These are phyloP conservation scores for Laetiporus sulphureus DNA, from an alignment of 1,284 basidiomycete genomes.

Conservation along the genomic window DNA sequence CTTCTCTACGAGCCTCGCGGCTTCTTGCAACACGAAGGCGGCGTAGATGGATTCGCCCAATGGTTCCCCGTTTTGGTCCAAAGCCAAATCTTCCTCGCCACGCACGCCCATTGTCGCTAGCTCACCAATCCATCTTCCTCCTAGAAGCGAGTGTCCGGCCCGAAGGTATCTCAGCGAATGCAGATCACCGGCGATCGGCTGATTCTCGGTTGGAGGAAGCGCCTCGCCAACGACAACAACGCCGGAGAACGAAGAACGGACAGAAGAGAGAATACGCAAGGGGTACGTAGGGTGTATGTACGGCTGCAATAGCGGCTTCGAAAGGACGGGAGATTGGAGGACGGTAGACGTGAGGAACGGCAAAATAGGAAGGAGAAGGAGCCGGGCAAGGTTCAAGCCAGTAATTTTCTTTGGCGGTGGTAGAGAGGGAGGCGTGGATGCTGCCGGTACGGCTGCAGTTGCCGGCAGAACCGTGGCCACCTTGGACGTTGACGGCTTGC, in stretches of 20 bases:
- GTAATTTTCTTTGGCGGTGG: constrained; percentile 5
- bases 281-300: constrained; percentile 48
- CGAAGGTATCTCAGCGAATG: constrained; percentile 75
- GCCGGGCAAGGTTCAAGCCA: constrained; percentile 24
- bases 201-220: constrained; percentile 32
- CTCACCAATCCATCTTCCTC: constrained; percentile 77
- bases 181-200: constrained; percentile 20
- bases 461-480: background rate
- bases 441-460: background rate
- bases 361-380: constrained; percentile 33
- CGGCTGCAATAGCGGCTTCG: constrained; percentile 43
- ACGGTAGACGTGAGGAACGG: constrained; percentile 27
- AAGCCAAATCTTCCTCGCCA: constrained; percentile 27
- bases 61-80: constrained; percentile 46
- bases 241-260: constrained; percentile 65
- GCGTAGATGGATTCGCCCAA: constrained; percentile 78
- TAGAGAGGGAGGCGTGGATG: constrained; percentile 3
- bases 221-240: constrained; percentile 75
- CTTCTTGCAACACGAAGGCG: constrained; percentile 83
- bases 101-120: constrained; percentile 38
- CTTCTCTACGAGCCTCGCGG: constrained; percentile 58
- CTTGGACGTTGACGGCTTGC: constrained; percentile 7
- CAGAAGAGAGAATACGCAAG: constrained; percentile 65
- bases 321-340: constrained; percentile 47
- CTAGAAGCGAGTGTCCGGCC: constrained; percentile 83